Evolutionary conservation across 306 rosid species (phyloP).

Genomic region (Citrullus mucosospermus): DNA sequence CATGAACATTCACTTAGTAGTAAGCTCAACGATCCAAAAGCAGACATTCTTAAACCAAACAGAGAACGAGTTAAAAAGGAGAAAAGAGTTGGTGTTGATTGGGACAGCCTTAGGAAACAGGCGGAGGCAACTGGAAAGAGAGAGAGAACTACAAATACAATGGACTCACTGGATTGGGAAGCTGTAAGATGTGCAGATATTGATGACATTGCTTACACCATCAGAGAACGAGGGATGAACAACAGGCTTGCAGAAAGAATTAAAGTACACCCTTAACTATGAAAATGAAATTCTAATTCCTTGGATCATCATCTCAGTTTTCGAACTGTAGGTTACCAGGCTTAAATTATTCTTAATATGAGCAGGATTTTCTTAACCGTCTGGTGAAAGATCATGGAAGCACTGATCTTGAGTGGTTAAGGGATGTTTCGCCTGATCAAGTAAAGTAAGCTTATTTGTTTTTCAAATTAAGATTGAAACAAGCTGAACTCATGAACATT

Average conservation of each 20-base stretch:
- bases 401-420: conserved; percentile 60
- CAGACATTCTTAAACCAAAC: not conserved
- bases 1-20: not conserved
- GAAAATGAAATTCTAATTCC: not conserved
- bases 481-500: not conserved
- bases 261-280: conserved; percentile 19
- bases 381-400: conserved; percentile 22
- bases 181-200: conserved; percentile 32
- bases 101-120: conserved; percentile 35
- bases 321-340: not conserved
- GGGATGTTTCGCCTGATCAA: conserved; percentile 35
- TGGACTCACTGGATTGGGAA: conserved; percentile 54
- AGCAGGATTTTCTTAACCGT: conserved; percentile 39
- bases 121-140: not conserved
- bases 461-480: not conserved
- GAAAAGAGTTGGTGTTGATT: conserved; percentile 12
- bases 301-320: not conserved
- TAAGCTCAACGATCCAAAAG: not conserved
- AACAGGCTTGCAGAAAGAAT: conserved; percentile 29
- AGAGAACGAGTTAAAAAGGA: conserved; percentile 4
- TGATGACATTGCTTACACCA: conserved; percentile 27
- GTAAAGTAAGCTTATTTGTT: conserved; percentile 21
- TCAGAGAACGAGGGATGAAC: conserved; percentile 54
- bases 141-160: conserved; percentile 8
- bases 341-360: not conserved